phyloP scores from a whole-genome alignment of 495 filamentous ascomycete genomes.

The Chlorociboria aeruginascens region DNA sequence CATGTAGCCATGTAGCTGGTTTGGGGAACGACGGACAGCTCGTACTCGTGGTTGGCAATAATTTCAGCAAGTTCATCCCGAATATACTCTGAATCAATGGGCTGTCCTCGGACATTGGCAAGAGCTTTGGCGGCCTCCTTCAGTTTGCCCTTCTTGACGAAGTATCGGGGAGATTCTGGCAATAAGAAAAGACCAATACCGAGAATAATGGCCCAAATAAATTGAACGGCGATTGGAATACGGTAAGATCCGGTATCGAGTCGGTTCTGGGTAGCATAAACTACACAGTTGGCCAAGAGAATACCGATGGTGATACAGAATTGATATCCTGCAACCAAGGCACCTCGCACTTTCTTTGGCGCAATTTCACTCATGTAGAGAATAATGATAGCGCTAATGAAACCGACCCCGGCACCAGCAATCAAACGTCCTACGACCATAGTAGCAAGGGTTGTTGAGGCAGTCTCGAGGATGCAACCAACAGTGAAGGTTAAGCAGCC shows the following conservation, averaged over 20 bases:
- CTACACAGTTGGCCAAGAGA: slow-evolving; percentile 59
- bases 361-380: slow-evolving; percentile 60
- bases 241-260: slow-evolving; percentile 54
- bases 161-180: slow-evolving; percentile 47
- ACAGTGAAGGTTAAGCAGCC: slow-evolving; percentile 57
- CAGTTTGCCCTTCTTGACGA: slow-evolving; percentile 41
- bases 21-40: slow-evolving; percentile 44
- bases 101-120: slow-evolving; percentile 37
- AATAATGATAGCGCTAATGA: slow-evolving; percentile 52
- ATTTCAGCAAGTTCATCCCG: slow-evolving; percentile 61
- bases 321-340: slow-evolving; percentile 57
- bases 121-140: slow-evolving; percentile 42
- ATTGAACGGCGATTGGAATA: slow-evolving; percentile 58
- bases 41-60: slow-evolving; percentile 55
- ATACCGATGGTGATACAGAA: slow-evolving; percentile 65
- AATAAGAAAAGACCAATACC: slow-evolving; percentile 44
- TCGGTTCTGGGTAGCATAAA: slow-evolving; percentile 52
- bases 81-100: slow-evolving; percentile 51
- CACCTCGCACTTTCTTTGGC: slow-evolving; percentile 55
- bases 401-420: slow-evolving; percentile 72
- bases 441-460: slow-evolving; percentile 50
- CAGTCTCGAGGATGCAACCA: slow-evolving; percentile 73
- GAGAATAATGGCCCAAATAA: slow-evolving; percentile 55
- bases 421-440: slow-evolving; percentile 70
- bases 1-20: slow-evolving; percentile 53